A percentile compares a stretch with the other conserved stretches of the same genome.
Evolutionary conservation across 495 filamentous ascomycete species (phyloP).

Genomic region (Penicillium canariense): DNA sequence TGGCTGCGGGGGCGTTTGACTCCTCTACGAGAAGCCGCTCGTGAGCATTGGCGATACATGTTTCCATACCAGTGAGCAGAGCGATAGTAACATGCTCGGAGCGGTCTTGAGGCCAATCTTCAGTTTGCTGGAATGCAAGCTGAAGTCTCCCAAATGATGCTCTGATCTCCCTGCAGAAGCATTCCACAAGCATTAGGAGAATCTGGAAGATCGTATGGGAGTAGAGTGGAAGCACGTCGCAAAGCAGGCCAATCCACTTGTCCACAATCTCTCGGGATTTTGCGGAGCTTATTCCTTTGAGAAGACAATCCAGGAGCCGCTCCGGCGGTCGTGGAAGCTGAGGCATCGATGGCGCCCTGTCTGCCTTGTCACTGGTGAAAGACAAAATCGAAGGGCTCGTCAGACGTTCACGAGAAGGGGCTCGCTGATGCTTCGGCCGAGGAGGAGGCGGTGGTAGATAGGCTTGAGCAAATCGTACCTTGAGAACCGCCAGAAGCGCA

Average conservation of each 20-base stretch:
- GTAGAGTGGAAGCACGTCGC: conserved; percentile 79
- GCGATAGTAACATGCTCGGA: conserved; percentile 58
- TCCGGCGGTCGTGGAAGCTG: conserved; percentile 59
- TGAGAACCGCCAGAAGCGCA: conserved; percentile 67
- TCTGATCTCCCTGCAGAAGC: conserved; percentile 73
- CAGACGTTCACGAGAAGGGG: conserved; percentile 43
- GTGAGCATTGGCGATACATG: conserved; percentile 83
- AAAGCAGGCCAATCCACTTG: conserved; percentile 86
- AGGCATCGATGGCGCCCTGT: conserved; percentile 32
- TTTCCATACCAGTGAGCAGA: conserved; percentile 84
- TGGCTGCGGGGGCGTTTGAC: conserved; percentile 59
- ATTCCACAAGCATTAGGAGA: conserved; percentile 84
- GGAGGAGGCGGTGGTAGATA: conserved; percentile 37
- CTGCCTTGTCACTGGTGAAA: conserved; percentile 46
- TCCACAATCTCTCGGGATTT: conserved; percentile 77
- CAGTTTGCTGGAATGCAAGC: conserved; percentile 41
- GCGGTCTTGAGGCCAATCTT: conserved; percentile 44
- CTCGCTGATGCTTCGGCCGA: conserved; percentile 42
- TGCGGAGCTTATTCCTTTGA: conserved; percentile 73
- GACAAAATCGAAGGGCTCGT: conserved; percentile 49
- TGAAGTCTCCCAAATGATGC: conserved; percentile 65
- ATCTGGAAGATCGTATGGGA: conserved; percentile 82
- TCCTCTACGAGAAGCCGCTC: conserved; percentile 78
- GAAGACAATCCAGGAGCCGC: conserved; percentile 75
- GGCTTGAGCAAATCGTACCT: conserved; percentile 56